Conservation (phyloP, 768 basidiomycete genomes). For the Tylopilus intermedius region DNA sequence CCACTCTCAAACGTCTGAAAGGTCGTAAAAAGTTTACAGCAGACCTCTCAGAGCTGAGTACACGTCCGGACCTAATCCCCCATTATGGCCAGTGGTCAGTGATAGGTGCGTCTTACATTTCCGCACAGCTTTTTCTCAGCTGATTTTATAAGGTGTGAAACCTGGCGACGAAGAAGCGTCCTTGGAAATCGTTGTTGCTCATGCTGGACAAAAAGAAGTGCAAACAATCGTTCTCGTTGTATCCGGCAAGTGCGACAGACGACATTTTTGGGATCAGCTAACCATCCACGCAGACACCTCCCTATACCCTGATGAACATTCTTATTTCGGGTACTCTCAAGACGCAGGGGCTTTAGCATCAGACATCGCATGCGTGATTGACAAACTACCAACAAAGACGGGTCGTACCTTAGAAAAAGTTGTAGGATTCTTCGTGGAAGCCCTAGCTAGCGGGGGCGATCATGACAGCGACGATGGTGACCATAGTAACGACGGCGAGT, state of each 20-base stretch:
- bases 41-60: conserved; percentile 46
- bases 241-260: conserved; percentile 37
- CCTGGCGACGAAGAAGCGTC: conserved; percentile 61
- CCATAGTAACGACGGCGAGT: conserved; percentile 35
- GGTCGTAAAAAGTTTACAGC: conserved; percentile 55
- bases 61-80: conserved; percentile 34
- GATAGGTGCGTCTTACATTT: conserved; percentile 34
- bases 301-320: conserved; percentile 59
- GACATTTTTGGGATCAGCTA: neutral
- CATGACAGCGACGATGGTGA: conserved; percentile 28
- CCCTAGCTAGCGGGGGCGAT: conserved; percentile 27
- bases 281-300: conserved; percentile 49
- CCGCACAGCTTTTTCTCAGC: neutral
- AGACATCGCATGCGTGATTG: conserved; percentile 39
- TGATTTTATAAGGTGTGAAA: conserved; percentile 36
- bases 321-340: conserved; percentile 51
- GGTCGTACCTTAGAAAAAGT: conserved; percentile 44
- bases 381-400: conserved; percentile 39
- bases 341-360: conserved; percentile 38
- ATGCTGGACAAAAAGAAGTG: neutral
- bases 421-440: conserved; percentile 38
- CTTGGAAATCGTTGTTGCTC: conserved; percentile 44
- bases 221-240: conserved; percentile 40
- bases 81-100: conserved; percentile 36
- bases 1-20: conserved; percentile 32